Evolutionary conservation across 202 grass and related monocot genomes (phyloP).

Genomic region (Hordeum pubiflorum): DNA sequence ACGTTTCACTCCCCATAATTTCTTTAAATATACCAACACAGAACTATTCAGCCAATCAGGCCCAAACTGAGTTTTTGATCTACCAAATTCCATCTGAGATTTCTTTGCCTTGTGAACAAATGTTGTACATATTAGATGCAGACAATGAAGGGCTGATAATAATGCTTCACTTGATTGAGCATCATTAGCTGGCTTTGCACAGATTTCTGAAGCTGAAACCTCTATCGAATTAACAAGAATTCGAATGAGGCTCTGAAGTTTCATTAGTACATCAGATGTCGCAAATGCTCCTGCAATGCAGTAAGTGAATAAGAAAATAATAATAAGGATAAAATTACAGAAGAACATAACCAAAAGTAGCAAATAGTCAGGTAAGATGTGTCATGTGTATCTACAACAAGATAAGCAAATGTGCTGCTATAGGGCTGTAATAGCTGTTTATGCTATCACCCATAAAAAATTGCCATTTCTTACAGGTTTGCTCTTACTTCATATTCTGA

Average conservation of each 20-base stretch:
- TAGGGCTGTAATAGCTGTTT: neutral
- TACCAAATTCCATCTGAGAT: constrained; percentile 20
- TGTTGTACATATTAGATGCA: constrained; percentile 57
- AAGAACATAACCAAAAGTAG: neutral
- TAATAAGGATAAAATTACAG: neutral
- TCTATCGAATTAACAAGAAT: constrained; percentile 65
- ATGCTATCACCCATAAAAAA: constrained; percentile 10
- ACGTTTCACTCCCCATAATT: constrained; percentile 56
- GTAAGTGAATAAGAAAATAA: constrained; percentile 10
- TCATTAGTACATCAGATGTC: constrained; percentile 32
- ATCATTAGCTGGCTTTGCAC: constrained; percentile 36
- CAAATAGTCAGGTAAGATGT: neutral
- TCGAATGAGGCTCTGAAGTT: constrained; percentile 63
- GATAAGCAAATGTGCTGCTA: neutral
- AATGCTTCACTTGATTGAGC: constrained; percentile 69
- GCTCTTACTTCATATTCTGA: neutral
- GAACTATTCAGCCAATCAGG: constrained; percentile 39
- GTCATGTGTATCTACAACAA: neutral
- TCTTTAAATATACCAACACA: constrained; percentile 49
- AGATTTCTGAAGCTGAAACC: constrained; percentile 59
- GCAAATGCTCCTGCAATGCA: constrained; percentile 34
- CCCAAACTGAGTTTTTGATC: constrained; percentile 16
- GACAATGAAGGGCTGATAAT: constrained; percentile 56
- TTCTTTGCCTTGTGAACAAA: constrained; percentile 60
- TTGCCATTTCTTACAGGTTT: neutral